These are phyloP conservation scores for Piromyces sp. DNA, from an alignment of 192 early-diverging fungal species.

Conservation along the genomic window DNA sequence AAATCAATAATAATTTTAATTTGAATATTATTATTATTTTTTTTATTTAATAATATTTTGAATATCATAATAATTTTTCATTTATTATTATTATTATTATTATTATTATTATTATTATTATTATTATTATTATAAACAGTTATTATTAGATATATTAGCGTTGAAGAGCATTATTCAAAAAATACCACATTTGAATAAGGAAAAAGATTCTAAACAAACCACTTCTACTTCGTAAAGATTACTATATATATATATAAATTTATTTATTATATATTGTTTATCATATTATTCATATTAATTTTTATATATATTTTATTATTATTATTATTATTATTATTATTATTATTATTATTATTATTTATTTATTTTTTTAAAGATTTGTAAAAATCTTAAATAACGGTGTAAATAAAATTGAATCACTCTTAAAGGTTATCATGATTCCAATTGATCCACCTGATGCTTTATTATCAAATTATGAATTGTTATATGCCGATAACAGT, in stretches of 20 bases:
- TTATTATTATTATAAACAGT: conserved; percentile 11
- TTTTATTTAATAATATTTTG: no score
- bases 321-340: no score
- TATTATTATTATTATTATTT: no score
- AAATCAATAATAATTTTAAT: not conserved
- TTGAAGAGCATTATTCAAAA: conserved; percentile 66
- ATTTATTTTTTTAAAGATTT: conserved; percentile 27
- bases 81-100: no score
- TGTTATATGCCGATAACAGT: conserved; percentile 52
- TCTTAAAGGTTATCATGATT: conserved; percentile 78
- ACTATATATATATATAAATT: no score
- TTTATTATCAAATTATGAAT: conserved; percentile 74
- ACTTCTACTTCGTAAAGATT: conserved; percentile 39
- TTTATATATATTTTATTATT: no score
- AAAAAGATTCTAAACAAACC: conserved; percentile 18
- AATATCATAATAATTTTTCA: no score
- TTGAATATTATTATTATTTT: no score
- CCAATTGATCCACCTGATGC: conserved; percentile 65
- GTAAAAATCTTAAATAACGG: conserved; percentile 67
- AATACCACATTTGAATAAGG: conserved; percentile 46
- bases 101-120: not conserved
- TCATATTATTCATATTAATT: no score
- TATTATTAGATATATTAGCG: conserved; percentile 84
- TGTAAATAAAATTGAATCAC: conserved; percentile 60
- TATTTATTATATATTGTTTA: no score